Conservation (phyloP, 2,329 filamentous ascomycete genomes). For the Xylariaceae sp. region DNA sequence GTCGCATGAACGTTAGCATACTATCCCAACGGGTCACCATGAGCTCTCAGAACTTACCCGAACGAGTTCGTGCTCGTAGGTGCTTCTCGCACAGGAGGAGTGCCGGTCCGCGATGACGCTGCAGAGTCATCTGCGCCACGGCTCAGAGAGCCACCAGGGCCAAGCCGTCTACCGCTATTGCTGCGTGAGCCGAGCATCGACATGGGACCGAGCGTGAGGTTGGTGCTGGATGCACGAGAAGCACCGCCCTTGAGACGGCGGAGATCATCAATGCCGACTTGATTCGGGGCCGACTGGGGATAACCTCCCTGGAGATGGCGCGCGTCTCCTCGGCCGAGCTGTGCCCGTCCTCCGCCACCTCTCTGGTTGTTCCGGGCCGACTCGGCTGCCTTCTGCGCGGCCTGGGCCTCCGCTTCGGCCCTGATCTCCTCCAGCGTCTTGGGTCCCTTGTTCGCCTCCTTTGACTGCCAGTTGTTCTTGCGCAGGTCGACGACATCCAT, state of each 20-base stretch:
- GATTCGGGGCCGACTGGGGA: conserved; percentile 71
- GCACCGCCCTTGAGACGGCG: conserved; percentile 67
- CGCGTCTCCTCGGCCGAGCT: conserved; percentile 77
- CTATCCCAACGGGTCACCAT: too few species aligned
- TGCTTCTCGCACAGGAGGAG: conserved; percentile 60
- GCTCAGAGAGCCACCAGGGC: conserved; percentile 66
- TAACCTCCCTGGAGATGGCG: conserved; percentile 74
- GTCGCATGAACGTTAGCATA: conserved; percentile 26
- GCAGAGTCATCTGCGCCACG: conserved; percentile 79
- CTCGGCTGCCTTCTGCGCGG: conserved; percentile 77
- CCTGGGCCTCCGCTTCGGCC: conserved; percentile 70
- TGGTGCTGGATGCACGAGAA: conserved; percentile 56
- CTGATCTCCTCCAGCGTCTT: conserved; percentile 95
- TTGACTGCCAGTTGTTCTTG: conserved; percentile 70
- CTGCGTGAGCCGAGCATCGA: conserved; percentile 86
- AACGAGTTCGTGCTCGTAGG: conserved; percentile 82
- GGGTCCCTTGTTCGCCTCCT: conserved; percentile 87
- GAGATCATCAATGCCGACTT: conserved; percentile 86
- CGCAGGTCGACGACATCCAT: conserved; percentile 90
- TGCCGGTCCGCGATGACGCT: conserved; percentile 82
- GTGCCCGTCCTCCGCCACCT: conserved; percentile 64
- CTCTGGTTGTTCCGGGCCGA: conserved; percentile 55
- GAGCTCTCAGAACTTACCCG: conserved; percentile 59
- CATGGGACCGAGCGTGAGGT: conserved; percentile 69
- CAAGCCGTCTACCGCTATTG: conserved; percentile 80